These are phyloP conservation scores for Harrya chromipes DNA, from an alignment of 768 basidiomycete species.

Conservation along the genomic window DNA sequence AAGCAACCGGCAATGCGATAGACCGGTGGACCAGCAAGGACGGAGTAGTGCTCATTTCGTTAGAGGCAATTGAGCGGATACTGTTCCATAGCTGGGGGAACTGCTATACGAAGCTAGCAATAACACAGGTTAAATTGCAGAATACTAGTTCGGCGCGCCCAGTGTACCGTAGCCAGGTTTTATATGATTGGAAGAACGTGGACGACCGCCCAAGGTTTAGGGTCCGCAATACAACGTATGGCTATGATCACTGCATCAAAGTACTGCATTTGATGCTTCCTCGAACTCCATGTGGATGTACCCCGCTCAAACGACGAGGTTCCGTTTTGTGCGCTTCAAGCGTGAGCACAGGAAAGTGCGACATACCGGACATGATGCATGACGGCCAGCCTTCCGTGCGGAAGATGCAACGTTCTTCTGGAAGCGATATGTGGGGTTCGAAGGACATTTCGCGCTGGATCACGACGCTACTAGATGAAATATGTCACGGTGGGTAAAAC, in stretches of 20 bases:
- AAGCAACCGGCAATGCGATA: slow-evolving; percentile 93
- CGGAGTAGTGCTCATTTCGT: slow-evolving; percentile 73
- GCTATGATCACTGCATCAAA: slow-evolving; percentile 19
- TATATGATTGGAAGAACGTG: neutral
- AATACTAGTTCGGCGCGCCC: slow-evolving; percentile 47
- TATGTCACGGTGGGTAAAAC: too few relatives aligned
- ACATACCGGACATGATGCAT: too few relatives aligned
- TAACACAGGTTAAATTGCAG: slow-evolving; percentile 94
- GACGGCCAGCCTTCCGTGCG: too few relatives aligned
- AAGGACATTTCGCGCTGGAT: too few relatives aligned
- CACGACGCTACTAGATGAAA: too few relatives aligned
- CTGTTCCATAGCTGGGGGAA: slow-evolving; percentile 93
- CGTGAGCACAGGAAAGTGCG: too few relatives aligned
- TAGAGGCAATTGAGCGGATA: slow-evolving; percentile 89
- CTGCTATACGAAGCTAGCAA: slow-evolving; percentile 96
- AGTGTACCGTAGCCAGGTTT: neutral
- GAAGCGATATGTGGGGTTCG: too few relatives aligned
- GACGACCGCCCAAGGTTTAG: slow-evolving; percentile 2
- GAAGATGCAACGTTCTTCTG: too few relatives aligned
- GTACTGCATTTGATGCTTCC: slow-evolving; percentile 2
- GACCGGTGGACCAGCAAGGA: slow-evolving; percentile 96
- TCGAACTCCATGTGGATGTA: slow-evolving; percentile 24
- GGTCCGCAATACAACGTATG: slow-evolving; percentile 10
- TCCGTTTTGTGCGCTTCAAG: too few relatives aligned
- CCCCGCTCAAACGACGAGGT: slow-evolving; percentile 23